Conservation (phyloP, 768 basidiomycete genomes). For the Lyophyllum semitale region DNA sequence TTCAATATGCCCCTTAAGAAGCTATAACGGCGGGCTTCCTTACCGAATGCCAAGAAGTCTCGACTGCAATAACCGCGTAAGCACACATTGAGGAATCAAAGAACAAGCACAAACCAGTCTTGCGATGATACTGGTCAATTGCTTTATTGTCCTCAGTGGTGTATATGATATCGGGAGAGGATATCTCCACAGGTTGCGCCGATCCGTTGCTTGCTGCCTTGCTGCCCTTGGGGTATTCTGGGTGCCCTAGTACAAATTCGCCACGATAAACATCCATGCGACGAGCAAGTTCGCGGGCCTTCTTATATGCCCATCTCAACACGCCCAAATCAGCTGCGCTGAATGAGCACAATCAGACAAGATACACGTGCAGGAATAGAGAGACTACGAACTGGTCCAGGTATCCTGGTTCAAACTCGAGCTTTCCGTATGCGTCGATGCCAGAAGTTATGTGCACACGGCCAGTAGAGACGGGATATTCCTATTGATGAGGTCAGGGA, state of each 20-base stretch:
- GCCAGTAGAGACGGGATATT: slow-evolving; percentile 50
- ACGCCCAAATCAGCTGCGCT: slow-evolving; percentile 46
- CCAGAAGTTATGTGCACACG: slow-evolving; percentile 49
- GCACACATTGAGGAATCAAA: neutral
- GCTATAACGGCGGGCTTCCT: slow-evolving; percentile 7
- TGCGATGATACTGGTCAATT: slow-evolving; percentile 40
- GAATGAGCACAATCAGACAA: neutral
- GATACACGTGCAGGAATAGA: neutral
- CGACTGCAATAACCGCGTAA: slow-evolving; percentile 25
- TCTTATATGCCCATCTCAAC: slow-evolving; percentile 57
- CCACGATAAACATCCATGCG: slow-evolving; percentile 51
- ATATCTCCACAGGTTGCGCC: slow-evolving; percentile 31
- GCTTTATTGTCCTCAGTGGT: slow-evolving; percentile 40
- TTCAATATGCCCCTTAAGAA: no score
- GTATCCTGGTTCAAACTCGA: slow-evolving; percentile 48
- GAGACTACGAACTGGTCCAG: slow-evolving; percentile 40
- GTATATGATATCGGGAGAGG: slow-evolving; percentile 41
- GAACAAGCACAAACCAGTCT: slow-evolving; percentile 26
- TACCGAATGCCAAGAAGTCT: slow-evolving; percentile 50
- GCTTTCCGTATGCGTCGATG: slow-evolving; percentile 38
- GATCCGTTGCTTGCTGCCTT: slow-evolving; percentile 25
- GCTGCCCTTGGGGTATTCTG: slow-evolving; percentile 35
- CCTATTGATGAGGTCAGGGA: slow-evolving; percentile 21
- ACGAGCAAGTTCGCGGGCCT: slow-evolving; percentile 51
- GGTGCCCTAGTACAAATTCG: slow-evolving; percentile 35